Conservation (phyloP, 306 rosid species). For the Fragaria ananassa region DNA sequence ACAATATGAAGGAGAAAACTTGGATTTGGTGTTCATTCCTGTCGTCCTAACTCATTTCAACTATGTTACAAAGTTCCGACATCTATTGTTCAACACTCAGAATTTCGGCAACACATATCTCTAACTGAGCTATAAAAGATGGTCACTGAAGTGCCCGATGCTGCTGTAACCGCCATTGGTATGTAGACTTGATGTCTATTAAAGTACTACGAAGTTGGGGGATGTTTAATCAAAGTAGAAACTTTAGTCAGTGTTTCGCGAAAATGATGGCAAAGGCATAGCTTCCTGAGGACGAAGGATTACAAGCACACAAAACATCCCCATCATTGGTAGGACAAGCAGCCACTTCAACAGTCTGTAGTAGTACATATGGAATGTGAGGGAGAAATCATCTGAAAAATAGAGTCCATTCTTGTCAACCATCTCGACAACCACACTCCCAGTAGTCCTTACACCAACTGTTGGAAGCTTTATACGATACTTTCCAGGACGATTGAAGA, state of each 20-base stretch:
- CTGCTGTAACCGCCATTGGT: not conserved
- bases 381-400: constrained; percentile 90
- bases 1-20: not conserved
- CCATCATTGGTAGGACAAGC: constrained; percentile 91
- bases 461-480: constrained; percentile 83
- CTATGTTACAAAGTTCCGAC: constrained; percentile 39
- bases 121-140: constrained; percentile 16
- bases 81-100: constrained; percentile 26
- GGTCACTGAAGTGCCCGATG: not conserved
- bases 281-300: constrained; percentile 91
- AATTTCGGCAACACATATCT: constrained; percentile 12
- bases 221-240: constrained; percentile 11
- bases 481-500: constrained; percentile 63
- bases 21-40: constrained; percentile 11
- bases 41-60: constrained; percentile 25
- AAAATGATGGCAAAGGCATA: constrained; percentile 88
- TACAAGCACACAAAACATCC: constrained; percentile 85
- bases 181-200: constrained; percentile 5
- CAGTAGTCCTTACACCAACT: constrained; percentile 76
- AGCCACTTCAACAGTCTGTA: constrained; percentile 94
- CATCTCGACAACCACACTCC: constrained; percentile 94
- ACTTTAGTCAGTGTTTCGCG: constrained; percentile 67
- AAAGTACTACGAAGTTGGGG: not conserved
- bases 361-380: constrained; percentile 96
- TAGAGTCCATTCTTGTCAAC: constrained; percentile 90